phyloP scores from a whole-genome alignment of 129 eudicot genomes.

The Helianthus tuberosus region DNA sequence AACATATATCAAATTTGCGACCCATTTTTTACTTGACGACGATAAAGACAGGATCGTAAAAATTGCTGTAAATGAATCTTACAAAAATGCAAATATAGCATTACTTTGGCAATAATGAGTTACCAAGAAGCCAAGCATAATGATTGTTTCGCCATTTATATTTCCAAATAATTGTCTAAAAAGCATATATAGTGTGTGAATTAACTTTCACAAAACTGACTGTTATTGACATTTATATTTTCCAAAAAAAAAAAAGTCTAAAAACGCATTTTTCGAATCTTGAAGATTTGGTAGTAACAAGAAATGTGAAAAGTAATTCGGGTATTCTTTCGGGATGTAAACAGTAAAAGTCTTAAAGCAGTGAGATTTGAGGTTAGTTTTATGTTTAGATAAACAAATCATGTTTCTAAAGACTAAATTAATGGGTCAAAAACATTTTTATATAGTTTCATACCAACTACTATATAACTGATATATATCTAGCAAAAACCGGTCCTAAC shows the following conservation, averaged over 20 bases:
- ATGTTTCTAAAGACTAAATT: background rate
- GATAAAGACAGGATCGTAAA: too few species aligned
- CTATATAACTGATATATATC: too few species aligned
- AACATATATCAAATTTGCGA: background rate
- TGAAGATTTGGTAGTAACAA: slow-evolving; percentile 9
- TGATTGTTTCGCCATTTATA: background rate
- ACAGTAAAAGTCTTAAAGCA: slow-evolving; percentile 43
- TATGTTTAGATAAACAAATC: background rate
- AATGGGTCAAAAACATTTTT: background rate
- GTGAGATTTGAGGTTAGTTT: too few species aligned
- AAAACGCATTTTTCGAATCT: slow-evolving; percentile 31
- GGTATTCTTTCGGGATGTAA: slow-evolving; percentile 66
- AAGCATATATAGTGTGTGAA: background rate
- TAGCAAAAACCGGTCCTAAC: too few species aligned
- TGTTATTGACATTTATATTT: too few species aligned
- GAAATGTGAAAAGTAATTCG: slow-evolving; percentile 28
- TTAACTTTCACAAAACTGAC: background rate
- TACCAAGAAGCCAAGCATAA: background rate
- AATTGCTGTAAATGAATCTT: background rate
- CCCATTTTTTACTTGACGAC: background rate
- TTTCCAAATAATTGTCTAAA: background rate
- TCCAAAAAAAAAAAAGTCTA: too few species aligned
- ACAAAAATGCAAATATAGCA: slow-evolving; percentile 9
- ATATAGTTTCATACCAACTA: too few species aligned
- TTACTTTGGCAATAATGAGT: slow-evolving; percentile 8